Conservation (phyloP, 192 early-diverging fungal genomes). For the Coemansia interrupta region DNA sequence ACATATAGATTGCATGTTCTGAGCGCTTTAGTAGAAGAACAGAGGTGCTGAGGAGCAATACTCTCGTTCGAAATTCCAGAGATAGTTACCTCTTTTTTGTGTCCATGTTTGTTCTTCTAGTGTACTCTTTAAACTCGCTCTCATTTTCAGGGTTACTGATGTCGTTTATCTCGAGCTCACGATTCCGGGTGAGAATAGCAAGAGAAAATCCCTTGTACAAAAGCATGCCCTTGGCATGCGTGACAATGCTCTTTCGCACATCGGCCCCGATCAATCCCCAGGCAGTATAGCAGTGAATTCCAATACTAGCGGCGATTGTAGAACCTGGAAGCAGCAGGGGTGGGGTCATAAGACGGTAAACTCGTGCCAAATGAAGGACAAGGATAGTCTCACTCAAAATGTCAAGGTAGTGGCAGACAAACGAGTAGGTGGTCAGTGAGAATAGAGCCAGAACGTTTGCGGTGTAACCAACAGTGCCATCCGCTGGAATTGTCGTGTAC, state of each 20-base stretch:
- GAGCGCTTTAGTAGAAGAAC: too few species aligned
- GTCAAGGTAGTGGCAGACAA: background rate
- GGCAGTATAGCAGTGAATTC: background rate
- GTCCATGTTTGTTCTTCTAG: conserved; percentile 1
- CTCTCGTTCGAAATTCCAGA: background rate
- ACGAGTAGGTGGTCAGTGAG: background rate
- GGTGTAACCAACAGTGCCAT: background rate
- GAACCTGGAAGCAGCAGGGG: background rate
- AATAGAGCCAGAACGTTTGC: background rate
- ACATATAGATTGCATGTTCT: background rate
- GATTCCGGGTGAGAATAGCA: background rate
- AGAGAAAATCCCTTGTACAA: background rate
- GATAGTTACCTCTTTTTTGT: conserved; percentile 8
- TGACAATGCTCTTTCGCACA: background rate
- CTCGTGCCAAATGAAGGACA: background rate
- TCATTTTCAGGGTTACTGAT: background rate
- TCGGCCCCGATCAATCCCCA: background rate
- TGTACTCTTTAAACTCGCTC: conserved; percentile 7
- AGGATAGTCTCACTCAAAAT: background rate
- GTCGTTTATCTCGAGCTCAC: background rate
- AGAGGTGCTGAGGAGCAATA: too few species aligned
- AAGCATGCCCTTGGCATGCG: background rate
- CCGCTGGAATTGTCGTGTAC: background rate
- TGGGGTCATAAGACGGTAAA: conserved; percentile 3
- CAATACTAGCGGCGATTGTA: background rate